A percentile compares a stretch with the other conserved stretches of the same genome.
Conservation (phyloP, 805 yeast species). For the Ogataea paraovalis region DNA sequence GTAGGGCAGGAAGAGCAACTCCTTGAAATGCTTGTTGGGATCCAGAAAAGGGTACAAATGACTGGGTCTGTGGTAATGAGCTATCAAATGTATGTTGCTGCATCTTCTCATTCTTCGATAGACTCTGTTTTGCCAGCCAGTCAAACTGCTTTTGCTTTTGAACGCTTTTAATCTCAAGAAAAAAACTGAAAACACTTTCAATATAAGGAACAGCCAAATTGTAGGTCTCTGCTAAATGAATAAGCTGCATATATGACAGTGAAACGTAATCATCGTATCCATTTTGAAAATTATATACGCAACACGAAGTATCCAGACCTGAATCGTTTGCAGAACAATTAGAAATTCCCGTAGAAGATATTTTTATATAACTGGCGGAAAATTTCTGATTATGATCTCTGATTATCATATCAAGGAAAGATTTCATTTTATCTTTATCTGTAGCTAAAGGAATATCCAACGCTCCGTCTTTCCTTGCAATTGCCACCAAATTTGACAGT, state of each 20-base stretch:
- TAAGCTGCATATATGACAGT: slow-evolving; percentile 19
- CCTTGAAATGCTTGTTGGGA: not conserved
- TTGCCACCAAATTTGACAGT: slow-evolving; percentile 18
- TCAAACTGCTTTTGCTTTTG: not conserved
- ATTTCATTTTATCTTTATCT: slow-evolving; percentile 11
- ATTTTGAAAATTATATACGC: slow-evolving; percentile 19
- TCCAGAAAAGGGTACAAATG: too few relatives aligned
- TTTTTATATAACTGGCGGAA: slow-evolving; percentile 13
- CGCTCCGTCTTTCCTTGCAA: slow-evolving; percentile 24
- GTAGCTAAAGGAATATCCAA: slow-evolving; percentile 24
- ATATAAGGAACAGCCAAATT: slow-evolving; percentile 19
- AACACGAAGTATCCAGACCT: slow-evolving; percentile 12
- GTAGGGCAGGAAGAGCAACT: too few relatives aligned
- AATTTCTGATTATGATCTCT: slow-evolving; percentile 22
- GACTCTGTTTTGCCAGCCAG: not conserved
- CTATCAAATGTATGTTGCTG: too few relatives aligned
- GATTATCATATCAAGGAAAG: slow-evolving; percentile 15
- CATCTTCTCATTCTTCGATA: too few relatives aligned
- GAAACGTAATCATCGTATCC: slow-evolving; percentile 16
- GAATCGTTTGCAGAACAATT: slow-evolving; percentile 5
- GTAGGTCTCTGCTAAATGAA: slow-evolving; percentile 10
- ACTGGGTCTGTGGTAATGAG: too few relatives aligned
- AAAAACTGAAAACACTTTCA: slow-evolving; percentile 22
- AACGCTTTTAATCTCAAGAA: slow-evolving; percentile 14
- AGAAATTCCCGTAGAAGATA: slow-evolving; percentile 6